Conservation (phyloP, 2,329 filamentous ascomycete genomes). For the Diplodia sapinea region DNA sequence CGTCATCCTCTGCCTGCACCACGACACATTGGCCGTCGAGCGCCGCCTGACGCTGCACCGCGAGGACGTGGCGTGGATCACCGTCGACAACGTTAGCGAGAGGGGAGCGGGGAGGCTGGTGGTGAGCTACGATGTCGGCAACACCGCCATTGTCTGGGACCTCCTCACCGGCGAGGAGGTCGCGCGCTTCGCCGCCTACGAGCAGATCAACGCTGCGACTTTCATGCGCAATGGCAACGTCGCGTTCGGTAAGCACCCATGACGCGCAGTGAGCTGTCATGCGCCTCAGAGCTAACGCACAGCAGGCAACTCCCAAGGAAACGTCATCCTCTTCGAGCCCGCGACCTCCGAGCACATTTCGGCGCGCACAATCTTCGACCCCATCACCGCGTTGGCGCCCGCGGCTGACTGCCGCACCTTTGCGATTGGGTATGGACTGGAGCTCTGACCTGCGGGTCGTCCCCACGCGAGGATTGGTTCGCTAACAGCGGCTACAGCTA, state of each 20-base stretch:
- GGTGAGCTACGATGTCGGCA: slow-evolving; percentile 89
- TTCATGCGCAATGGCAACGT: slow-evolving; percentile 99
- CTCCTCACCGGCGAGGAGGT: slow-evolving; percentile 89
- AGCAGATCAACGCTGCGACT: slow-evolving; percentile 79
- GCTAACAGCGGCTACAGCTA: slow-evolving; percentile 64
- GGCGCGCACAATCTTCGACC: slow-evolving; percentile 88
- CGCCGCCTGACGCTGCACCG: slow-evolving; percentile 82
- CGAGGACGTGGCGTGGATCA: slow-evolving; percentile 81
- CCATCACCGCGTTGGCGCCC: slow-evolving; percentile 91
- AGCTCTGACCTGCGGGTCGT: slow-evolving; percentile 14
- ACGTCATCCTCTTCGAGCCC: slow-evolving; percentile 92
- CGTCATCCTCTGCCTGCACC: slow-evolving; percentile 83
- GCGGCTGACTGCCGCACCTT: slow-evolving; percentile 90
- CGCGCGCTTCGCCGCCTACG: slow-evolving; percentile 89
- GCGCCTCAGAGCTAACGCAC: slow-evolving; percentile 9
- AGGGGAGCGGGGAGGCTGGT: slow-evolving; percentile 82
- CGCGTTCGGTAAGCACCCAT: slow-evolving; percentile 77
- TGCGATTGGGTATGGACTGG: slow-evolving; percentile 78
- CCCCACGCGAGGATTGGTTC: slow-evolving; percentile 11
- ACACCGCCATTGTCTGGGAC: slow-evolving; percentile 97
- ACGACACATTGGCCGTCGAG: slow-evolving; percentile 90
- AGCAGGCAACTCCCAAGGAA: slow-evolving; percentile 87
- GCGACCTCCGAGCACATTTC: slow-evolving; percentile 92
- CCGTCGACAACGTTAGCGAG: slow-evolving; percentile 91
- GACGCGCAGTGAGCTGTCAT: background rate